Conservation (phyloP, 169 alveolate species). For the Cryptosporidium xiaoi region DNA sequence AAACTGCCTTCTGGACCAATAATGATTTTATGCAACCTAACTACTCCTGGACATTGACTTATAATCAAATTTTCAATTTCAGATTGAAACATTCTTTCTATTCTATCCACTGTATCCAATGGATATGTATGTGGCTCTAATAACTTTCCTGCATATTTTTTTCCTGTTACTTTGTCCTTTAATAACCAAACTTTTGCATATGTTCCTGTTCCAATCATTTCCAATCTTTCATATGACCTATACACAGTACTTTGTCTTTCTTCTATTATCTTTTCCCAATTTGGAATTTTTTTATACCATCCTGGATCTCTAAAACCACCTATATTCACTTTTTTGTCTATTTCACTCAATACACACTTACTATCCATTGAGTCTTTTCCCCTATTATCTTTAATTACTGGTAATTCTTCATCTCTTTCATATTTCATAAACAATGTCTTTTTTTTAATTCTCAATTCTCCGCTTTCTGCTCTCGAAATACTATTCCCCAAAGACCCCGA, state of each 20-base stretch:
- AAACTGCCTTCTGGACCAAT: slow-evolving; percentile 85
- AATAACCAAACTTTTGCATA: slow-evolving; percentile 86
- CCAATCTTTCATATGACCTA: slow-evolving; percentile 47
- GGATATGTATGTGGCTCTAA: slow-evolving; percentile 85
- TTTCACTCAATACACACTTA: not conserved
- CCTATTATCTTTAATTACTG: not conserved
- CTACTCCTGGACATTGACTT: slow-evolving; percentile 88
- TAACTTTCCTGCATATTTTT: slow-evolving; percentile 83
- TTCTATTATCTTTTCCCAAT: slow-evolving; percentile 68
- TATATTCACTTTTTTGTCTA: slow-evolving; percentile 2
- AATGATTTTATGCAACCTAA: slow-evolving; percentile 81
- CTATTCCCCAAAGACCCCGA: too few species aligned
- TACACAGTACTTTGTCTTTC: slow-evolving; percentile 60
- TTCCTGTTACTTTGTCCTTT: slow-evolving; percentile 78
- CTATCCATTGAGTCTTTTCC: not conserved
- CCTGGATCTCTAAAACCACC: slow-evolving; percentile 58
- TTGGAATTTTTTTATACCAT: slow-evolving; percentile 59
- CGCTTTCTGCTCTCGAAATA: too few species aligned
- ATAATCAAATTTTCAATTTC: slow-evolving; percentile 82
- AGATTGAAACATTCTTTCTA: slow-evolving; percentile 82
- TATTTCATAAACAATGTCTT: too few species aligned
- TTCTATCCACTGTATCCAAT: slow-evolving; percentile 80
- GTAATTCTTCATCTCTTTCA: too few species aligned
- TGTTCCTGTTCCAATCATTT: slow-evolving; percentile 83
- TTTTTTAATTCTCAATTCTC: too few species aligned